Evolutionary conservation across 768 basidiomycete genomes (phyloP), one percentile per base, ranked within the genome.

Genomic region (Panellus pusillus): DNA sequence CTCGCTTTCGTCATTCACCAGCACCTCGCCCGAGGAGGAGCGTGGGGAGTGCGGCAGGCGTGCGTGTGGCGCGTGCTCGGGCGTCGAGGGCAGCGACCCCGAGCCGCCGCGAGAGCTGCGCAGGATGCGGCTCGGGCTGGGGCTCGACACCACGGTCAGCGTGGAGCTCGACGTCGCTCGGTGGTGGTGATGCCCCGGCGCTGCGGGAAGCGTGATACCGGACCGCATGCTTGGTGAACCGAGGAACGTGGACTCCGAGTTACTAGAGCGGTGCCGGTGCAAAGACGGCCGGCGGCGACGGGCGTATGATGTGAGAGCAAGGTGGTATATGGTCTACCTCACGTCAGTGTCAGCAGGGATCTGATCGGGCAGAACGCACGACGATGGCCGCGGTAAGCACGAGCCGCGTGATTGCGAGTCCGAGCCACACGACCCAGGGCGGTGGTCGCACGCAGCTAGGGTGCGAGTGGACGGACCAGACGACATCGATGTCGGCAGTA

Each of bases 401-500:
- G 29, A 87, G 66, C 37, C 89, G 81, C 44, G 81, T 50, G 43
- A 78, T 59, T 0, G 83, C 74, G 9, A 83, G 72, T 38, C 70
- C 70, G 18, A 86, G 63, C 87, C 86, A 90, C 8, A 71, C 67
- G 1, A 72, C 69, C 76, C 81, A 83, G 2, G 74, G 52, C 6
- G 75, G 71, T 4, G 74, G 68, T 2, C 14, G 32, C 35, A 61
- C 43, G 41, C 65, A 74, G 48, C 53, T 52, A 47, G 53, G 61
- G 43, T 55, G 59, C 11, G 69, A 65, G 3, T 66, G 69, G 12
- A 74, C 71, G 5, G 80, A 77, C 89, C 89, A 91, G 9, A 84
- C 69, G 39, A 83, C 72, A 63, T 90, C 89, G 39, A 89, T 70
- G 57, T 87, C 83, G 70, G 86, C 74, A 41, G 70, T 67, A 54